Base-by-base conservation (phyloP, 148 eudicot genomes). In the Euryodendron excelsum region DNA sequence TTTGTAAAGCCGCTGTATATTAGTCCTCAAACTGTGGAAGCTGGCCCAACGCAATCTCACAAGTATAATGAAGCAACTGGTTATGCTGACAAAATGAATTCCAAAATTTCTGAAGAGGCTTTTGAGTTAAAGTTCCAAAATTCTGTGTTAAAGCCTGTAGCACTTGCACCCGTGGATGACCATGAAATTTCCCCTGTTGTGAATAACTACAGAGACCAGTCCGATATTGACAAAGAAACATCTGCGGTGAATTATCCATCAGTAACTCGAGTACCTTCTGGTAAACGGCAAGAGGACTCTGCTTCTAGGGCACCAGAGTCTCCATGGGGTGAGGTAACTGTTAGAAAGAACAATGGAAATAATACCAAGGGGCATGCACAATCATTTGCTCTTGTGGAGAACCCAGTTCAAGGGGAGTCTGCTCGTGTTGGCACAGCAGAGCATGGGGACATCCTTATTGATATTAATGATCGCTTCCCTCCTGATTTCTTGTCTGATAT, bases 401-500 rank as follows among this genome's bases (percentile, higher is more conserved):
- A 36, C 27, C 80, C 41, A 15, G 63, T 45, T 41, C 45, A 41
- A 9, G 45, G 7, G 41, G 45, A 76, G 39, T 64, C 77, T 68
- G 48, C 79, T 47, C 83, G 77, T 58, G 76, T 75, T 68, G 47
- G 77, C 28, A 73, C 79, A 74, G 72, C 85, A 23, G 82, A 69
- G 80, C 79, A 75, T 23, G 80, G 80, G 20, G 90, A 87, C 80
- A 89, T 89, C 44, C 84, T 87, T 71, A 87, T 89, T 78, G 90
- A 89, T 79, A 85, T 89, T 48, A 87, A 87, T 84, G 92, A 89
- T 63, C 84, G 92, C 11, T 89, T 89, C 75, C 90, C 90, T 59
- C 87, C 87, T 63, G 92, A 89, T 78, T 82, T 89, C 76, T 79
- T 89, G 44, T 79, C 92, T 68, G 92, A 89, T 61, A 82, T 87